Conservation (phyloP, 1,139 yeast species). For the Hyphopichia khmerensis region DNA sequence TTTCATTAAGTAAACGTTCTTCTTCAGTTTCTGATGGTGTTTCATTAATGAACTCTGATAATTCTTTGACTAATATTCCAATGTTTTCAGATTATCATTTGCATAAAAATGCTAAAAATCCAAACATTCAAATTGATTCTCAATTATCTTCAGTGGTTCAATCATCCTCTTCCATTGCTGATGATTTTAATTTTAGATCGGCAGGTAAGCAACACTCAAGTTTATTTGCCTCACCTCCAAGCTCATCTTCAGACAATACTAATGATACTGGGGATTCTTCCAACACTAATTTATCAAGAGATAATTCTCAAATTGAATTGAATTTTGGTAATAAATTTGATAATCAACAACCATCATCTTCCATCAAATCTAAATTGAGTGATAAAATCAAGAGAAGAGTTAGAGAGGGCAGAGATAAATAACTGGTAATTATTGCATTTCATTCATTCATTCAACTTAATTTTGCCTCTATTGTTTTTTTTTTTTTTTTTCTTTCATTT, state of each 20-base stretch:
- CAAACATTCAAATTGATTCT: constrained; percentile 20
- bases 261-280: background rate
- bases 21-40: constrained; percentile 51
- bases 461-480: too few relatives aligned
- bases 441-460: background rate
- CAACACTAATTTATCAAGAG: constrained; percentile 17
- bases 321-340: constrained; percentile 23
- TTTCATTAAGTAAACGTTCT: constrained; percentile 24
- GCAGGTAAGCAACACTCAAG: background rate
- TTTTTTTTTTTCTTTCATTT: background rate
- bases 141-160: constrained; percentile 22
- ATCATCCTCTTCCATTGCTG: constrained; percentile 28
- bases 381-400: constrained; percentile 37
- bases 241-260: background rate
- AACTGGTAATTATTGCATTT: background rate
- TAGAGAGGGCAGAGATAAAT: constrained; percentile 30
- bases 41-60: constrained; percentile 52
- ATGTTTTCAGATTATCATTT: constrained; percentile 49
- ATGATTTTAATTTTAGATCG: constrained; percentile 20
- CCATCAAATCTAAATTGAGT: constrained; percentile 17
- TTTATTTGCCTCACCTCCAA: background rate
- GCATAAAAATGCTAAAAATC: constrained; percentile 33
- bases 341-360: background rate
- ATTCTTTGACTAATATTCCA: constrained; percentile 56
- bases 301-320: constrained; percentile 35